phyloP scores from a whole-genome alignment of 805 yeast species.

The Yarrowia sp. region DNA sequence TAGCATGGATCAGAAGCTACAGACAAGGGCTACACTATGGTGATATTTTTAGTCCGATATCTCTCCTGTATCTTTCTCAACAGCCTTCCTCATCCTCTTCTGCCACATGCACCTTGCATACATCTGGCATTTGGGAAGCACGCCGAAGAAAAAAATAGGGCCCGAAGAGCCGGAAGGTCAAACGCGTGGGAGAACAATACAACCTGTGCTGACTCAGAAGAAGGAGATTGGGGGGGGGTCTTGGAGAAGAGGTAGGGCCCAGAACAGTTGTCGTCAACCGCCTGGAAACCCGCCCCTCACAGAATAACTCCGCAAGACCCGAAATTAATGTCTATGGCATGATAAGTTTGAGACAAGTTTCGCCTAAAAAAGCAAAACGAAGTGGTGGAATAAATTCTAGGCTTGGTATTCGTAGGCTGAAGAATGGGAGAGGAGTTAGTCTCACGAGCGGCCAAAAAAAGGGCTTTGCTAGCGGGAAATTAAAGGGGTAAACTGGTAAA shows the following conservation, averaged over 20 bases:
- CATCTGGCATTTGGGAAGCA: conserved; percentile 33
- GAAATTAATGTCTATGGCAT: conserved; percentile 23
- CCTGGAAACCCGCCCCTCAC: background rate
- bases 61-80: no score
- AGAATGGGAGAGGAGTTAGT: background rate
- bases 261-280: no score
- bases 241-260: no score
- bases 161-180: conserved; percentile 4
- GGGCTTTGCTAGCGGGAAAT: background rate
- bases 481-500: no score
- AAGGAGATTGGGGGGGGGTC: no score
- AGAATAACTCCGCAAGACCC: background rate
- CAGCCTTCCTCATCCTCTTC: no score
- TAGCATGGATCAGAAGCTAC: background rate
- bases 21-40: no score
- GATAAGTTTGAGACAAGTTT: conserved; percentile 23
- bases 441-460: background rate
- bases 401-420: background rate
- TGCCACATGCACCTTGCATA: conserved; percentile 28
- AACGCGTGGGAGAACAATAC: background rate
- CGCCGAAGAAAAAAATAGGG: conserved; percentile 3
- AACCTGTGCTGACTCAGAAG: conserved; percentile 1
- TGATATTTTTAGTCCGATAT: background rate
- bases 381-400: background rate
- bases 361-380: background rate